These are phyloP conservation scores for Capsicum pubescens DNA, from an alignment of 257 asterid species.

Conservation along the genomic window DNA sequence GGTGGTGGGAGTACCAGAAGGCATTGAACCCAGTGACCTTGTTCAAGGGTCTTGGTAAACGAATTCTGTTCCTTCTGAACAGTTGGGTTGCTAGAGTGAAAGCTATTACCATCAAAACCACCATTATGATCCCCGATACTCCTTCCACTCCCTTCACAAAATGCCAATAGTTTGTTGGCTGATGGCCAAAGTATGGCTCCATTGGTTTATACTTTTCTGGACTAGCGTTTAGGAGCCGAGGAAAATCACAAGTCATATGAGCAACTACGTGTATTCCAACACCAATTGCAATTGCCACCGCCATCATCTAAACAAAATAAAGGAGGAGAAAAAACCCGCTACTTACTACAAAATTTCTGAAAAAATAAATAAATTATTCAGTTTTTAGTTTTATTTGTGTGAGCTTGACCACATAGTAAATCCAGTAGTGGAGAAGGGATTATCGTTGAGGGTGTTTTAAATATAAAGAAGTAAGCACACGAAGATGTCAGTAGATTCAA, in stretches of 20 bases:
- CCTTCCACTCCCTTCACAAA: slow-evolving; percentile 77
- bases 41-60: slow-evolving; percentile 61
- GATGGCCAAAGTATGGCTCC: slow-evolving; percentile 60
- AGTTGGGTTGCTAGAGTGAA: slow-evolving; percentile 79
- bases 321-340: not conserved
- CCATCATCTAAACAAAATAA: slow-evolving; percentile 51
- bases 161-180: slow-evolving; percentile 66
- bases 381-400: no score
- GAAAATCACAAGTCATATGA: slow-evolving; percentile 82
- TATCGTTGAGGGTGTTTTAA: no score
- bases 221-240: slow-evolving; percentile 59
- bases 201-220: slow-evolving; percentile 52
- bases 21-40: slow-evolving; percentile 87
- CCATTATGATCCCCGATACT: slow-evolving; percentile 72
- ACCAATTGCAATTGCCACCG: slow-evolving; percentile 65
- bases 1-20: slow-evolving; percentile 90
- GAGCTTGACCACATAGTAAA: no score
- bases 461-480: no score
- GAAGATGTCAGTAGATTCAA: no score
- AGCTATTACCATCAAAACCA: slow-evolving; percentile 74
- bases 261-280: slow-evolving; percentile 73
- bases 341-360: not conserved
- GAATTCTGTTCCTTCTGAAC: slow-evolving; percentile 63
- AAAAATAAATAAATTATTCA: no score
- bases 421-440: no score